Evolutionary conservation across 2,329 filamentous ascomycete genomes (phyloP).

Genomic region (Hypoxylon sp.): DNA sequence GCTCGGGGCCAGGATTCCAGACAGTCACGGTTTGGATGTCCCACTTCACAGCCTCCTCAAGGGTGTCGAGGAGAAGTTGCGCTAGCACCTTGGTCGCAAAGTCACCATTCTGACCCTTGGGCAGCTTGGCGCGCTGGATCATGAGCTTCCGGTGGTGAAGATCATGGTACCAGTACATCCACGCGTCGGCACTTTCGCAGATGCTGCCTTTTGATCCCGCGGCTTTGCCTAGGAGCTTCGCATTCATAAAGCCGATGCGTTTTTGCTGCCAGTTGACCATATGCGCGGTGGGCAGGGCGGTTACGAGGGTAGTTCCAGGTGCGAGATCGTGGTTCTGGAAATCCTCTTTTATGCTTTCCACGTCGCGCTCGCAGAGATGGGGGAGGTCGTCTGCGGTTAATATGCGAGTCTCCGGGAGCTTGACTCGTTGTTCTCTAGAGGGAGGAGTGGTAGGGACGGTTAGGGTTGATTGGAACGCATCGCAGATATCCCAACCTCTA

Average conservation of each 20-base stretch:
- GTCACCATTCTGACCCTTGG: not conserved
- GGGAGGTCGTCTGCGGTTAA: conserved; percentile 34
- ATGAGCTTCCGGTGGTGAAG: conserved; percentile 28
- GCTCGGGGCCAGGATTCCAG: conserved; percentile 37
- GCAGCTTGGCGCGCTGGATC: conserved; percentile 36
- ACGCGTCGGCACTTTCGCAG: conserved; percentile 37
- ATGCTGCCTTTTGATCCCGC: conserved; percentile 37
- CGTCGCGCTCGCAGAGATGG: conserved; percentile 36
- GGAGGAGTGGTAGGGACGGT: conserved; percentile 1
- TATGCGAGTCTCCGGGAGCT: conserved; percentile 26
- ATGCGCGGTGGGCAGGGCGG: conserved; percentile 40
- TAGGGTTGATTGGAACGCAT: conserved; percentile 32
- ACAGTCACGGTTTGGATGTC: conserved; percentile 24
- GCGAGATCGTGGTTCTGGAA: conserved; percentile 15
- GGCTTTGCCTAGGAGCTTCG: conserved; percentile 13
- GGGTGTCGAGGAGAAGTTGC: conserved; percentile 39
- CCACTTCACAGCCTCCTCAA: conserved; percentile 43
- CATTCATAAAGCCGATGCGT: conserved; percentile 35
- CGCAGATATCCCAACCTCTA: conserved; percentile 39
- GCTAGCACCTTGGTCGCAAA: conserved; percentile 19
- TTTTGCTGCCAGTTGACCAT: conserved; percentile 41
- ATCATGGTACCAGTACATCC: conserved; percentile 48
- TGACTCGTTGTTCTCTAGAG: not conserved
- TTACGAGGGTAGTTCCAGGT: conserved; percentile 13
- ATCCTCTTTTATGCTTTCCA: conserved; percentile 22